A percentile compares a stretch with the other conserved stretches of the same genome.
These are phyloP conservation scores for Escovopsis sp. DNA, from an alignment of 2,329 filamentous ascomycete species.

Conservation along the genomic window DNA sequence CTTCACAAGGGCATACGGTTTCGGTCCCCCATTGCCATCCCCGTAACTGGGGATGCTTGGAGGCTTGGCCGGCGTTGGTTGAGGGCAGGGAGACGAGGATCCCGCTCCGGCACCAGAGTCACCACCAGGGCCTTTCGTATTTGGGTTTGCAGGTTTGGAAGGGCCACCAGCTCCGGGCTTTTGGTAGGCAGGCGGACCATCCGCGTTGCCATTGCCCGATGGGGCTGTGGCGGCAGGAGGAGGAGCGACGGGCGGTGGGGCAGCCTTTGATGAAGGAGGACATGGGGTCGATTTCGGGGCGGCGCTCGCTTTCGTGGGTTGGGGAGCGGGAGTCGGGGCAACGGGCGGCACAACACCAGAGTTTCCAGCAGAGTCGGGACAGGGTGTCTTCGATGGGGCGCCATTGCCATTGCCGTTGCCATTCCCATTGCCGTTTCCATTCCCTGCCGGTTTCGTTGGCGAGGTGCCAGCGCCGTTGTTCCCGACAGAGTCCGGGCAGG, in stretches of 20 bases:
- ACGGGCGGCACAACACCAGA: not conserved
- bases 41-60: not conserved
- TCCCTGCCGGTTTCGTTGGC: too few species aligned
- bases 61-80: not conserved
- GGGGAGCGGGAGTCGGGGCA: not conserved
- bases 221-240: not conserved
- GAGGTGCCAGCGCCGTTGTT: too few species aligned
- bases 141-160: constrained; percentile 1
- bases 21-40: not conserved
- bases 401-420: not conserved
- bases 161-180: not conserved
- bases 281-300: not conserved
- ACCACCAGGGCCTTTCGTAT: not conserved
- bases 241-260: not conserved
- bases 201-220: not conserved
- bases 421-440: not conserved
- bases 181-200: not conserved
- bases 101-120: not conserved
- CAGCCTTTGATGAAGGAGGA: not conserved
- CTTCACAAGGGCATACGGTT: not conserved
- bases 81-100: not conserved
- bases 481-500: too few species aligned
- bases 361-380: not conserved
- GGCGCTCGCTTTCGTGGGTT: not conserved
- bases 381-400: not conserved